phyloP scores from a whole-genome alignment of 73 alveolate species.

The Durusdinium trenchii region DNA sequence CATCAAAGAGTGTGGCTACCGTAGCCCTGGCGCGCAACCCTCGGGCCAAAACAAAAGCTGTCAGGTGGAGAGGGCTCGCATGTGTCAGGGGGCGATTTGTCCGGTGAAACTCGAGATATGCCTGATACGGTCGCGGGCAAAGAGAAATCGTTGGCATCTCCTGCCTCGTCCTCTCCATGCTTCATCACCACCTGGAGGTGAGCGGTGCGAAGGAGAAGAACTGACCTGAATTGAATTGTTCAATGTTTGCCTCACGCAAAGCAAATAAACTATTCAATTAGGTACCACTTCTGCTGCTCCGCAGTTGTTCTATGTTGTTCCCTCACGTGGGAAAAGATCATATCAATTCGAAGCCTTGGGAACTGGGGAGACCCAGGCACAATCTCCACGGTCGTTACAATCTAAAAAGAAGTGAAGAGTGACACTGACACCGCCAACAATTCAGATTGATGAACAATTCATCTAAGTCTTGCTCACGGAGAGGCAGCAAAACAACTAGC shows the following conservation, averaged over 20 bases:
- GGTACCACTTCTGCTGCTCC: not conserved
- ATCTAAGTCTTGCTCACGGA: not conserved
- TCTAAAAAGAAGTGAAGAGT: not conserved
- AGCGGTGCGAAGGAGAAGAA: not conserved
- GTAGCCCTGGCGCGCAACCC: too few relatives aligned
- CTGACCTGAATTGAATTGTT: not conserved
- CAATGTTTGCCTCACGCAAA: not conserved
- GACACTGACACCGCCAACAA: not conserved
- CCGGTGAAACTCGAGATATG: not conserved
- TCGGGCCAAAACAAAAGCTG: too few relatives aligned
- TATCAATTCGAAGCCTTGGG: too few relatives aligned
- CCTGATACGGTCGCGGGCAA: not conserved
- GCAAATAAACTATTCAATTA: not conserved
- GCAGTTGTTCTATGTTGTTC: too few relatives aligned
- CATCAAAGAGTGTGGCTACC: too few relatives aligned
- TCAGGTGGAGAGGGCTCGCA: too few relatives aligned
- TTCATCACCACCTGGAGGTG: not conserved
- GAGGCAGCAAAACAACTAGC: not conserved
- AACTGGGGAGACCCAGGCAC: not conserved
- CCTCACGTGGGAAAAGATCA: too few relatives aligned
- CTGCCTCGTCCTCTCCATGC: slow-evolving; percentile 24
- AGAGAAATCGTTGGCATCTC: not conserved
- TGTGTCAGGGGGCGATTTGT: not conserved
- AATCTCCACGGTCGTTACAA: not conserved
- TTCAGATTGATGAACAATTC: not conserved